Conservation (phyloP, 768 basidiomycete genomes). For the Coprinopsis strossmayeri region DNA sequence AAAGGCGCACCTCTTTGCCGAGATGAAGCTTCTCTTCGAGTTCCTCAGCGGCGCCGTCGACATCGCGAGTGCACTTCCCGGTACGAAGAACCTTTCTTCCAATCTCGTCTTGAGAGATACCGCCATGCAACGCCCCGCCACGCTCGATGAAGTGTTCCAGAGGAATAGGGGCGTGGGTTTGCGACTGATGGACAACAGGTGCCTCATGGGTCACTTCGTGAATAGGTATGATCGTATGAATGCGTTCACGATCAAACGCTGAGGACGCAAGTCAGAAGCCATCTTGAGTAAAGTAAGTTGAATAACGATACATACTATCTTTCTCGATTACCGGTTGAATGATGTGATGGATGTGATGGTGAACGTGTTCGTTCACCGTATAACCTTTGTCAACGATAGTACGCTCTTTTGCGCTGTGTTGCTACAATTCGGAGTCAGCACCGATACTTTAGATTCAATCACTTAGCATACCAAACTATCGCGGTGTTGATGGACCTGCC, state of each 20-base stretch:
- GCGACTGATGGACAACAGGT: constrained; percentile 29
- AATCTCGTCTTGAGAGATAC: constrained; percentile 14
- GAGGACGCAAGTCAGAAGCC: neutral
- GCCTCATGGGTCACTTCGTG: constrained; percentile 30
- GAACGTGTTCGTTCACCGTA: constrained; percentile 23
- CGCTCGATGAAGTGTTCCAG: constrained; percentile 26
- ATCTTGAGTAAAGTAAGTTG: neutral
- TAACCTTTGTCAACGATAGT: constrained; percentile 27
- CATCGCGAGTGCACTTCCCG: constrained; percentile 19
- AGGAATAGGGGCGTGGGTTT: constrained; percentile 25
- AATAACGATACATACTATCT: constrained; percentile 21
- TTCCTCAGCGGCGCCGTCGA: constrained; percentile 19
- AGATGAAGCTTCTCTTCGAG: constrained; percentile 17
- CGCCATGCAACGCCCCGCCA: constrained; percentile 17
- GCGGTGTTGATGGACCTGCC: constrained; percentile 20
- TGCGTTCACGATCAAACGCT: constrained; percentile 24
- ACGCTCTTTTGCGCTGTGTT: constrained; percentile 21
- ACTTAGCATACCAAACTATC: constrained; percentile 20
- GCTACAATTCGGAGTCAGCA: neutral
- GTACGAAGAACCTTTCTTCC: constrained; percentile 15
- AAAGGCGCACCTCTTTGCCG: neutral
- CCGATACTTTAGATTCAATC: neutral
- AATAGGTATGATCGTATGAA: constrained; percentile 29
- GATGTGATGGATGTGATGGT: constrained; percentile 32
- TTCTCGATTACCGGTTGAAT: constrained; percentile 33